Evolutionary conservation across 805 yeast genomes (phyloP), one percentile per base, ranked within the genome.

Genomic region (Spencermartinsiella europaea): DNA sequence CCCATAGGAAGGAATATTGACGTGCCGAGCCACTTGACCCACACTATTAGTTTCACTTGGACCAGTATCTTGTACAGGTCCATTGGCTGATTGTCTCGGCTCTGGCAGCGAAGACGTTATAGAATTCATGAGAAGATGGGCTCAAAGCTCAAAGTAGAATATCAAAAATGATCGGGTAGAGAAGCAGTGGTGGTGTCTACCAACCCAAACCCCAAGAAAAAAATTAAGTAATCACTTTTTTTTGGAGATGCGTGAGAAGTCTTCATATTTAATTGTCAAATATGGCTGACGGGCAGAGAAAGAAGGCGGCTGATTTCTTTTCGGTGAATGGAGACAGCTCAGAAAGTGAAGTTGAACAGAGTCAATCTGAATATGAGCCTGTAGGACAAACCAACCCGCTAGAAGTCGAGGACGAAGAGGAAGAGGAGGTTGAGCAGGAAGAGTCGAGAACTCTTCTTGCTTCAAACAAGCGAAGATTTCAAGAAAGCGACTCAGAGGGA

Each of bases 1-100:
- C 16, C 66, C 65, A 38, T 63, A 63, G 2, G 59, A 42, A 3
- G 56, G 56, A 17, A 52, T 47, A 5, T 34, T 19, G 10, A n/a
- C n/a, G n/a, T n/a, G n/a, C n/a, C n/a, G n/a, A n/a, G n/a, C n/a
- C n/a, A n/a, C n/a, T n/a, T n/a, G n/a, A n/a, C n/a, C n/a, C n/a
- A n/a, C n/a, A n/a, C n/a, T n/a, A n/a, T n/a, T n/a, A n/a, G n/a
- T n/a, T n/a, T n/a, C n/a, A n/a, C n/a, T n/a, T n/a, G n/a, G n/a
- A n/a, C n/a, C n/a, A n/a, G n/a, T n/a, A n/a, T n/a, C n/a, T n/a
- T n/a, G n/a, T n/a, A n/a, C n/a, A n/a, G n/a, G n/a, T n/a, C n/a
- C n/a, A n/a, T n/a, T n/a, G 28, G 38, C n/a, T n/a, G n/a, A n/a
- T 2, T 40, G 21, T 35, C 45, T 50, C 21, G 54, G 54, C 15